Evolutionary conservation across 768 basidiomycete genomes (phyloP), one percentile per base, ranked within the genome.

Genomic region (Lentinula aciculospora): DNA sequence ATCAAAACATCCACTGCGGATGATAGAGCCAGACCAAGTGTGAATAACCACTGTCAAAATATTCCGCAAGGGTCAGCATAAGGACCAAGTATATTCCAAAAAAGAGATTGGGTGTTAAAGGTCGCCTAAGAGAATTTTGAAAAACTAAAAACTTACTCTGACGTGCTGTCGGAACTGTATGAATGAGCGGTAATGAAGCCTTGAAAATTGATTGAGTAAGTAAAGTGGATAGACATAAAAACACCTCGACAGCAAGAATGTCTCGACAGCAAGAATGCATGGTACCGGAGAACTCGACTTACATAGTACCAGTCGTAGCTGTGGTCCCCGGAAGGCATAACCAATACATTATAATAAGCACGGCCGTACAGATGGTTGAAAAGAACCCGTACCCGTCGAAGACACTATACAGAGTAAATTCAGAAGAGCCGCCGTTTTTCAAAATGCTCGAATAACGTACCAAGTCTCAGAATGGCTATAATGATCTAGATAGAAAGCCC

Each of bases 11-110:
- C 81, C 1, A 81, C 74, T 6, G 68, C 64, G 1, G 77, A 74
- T 1, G 81, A 82, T 34, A 82, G 68, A 0, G 78, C 74, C 7
- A 83, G 69, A 3, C 81, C 81, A 13, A 77, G 71, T 5, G 81
- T 82, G 60, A 81, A 81, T 23, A 81, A 65, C 81, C 81, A 82
- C 81, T 82, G 56, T 37, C 13, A 31, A 29, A 23, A 10, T 12
- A 44, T n/a, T n/a, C n/a, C n/a, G 5, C 9, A 31, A 5, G 13
- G 12, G 12, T 48, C 29, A 50, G 49, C 29, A 28, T 17, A 34
- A 6, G 6, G 19, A 6, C 1, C 21, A 28, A 17, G 21, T 5
- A n/a, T n/a, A n/a, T n/a, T n/a, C n/a, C n/a, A n/a, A n/a, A n/a
- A n/a, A n/a, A n/a, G n/a, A n/a, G n/a, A n/a, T n/a, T n/a, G n/a